phyloP scores from a whole-genome alignment of 2,329 filamentous ascomycete species.

The Trichoderma koningii region DNA sequence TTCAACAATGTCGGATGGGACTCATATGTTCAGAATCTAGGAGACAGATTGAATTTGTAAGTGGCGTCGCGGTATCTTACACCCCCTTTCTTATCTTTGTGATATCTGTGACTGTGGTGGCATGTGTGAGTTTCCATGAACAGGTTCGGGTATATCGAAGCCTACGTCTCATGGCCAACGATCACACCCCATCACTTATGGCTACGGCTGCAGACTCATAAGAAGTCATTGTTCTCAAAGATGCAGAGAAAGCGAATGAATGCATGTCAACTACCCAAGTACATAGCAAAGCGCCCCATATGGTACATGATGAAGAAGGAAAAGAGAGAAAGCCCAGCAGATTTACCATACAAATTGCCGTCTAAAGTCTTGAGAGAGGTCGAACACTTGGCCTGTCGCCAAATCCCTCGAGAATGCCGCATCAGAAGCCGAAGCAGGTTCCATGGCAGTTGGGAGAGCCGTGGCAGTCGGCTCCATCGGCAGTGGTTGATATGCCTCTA shows the following conservation, averaged over 20 bases:
- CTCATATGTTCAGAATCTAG: slow-evolving; percentile 16
- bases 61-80: not conserved
- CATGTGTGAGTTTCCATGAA: not conserved
- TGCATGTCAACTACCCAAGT: not conserved
- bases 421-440: not conserved
- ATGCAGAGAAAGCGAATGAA: not conserved
- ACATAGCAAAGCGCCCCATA: not conserved
- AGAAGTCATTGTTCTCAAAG: not conserved
- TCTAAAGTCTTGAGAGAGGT: slow-evolving; percentile 22
- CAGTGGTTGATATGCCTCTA: slow-evolving; percentile 3
- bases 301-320: not conserved
- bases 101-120: not conserved
- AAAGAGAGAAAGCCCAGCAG: not conserved
- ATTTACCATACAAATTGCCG: slow-evolving; percentile 21
- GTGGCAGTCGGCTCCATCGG: slow-evolving; percentile 7
- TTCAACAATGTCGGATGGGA: slow-evolving; percentile 23
- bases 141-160: not conserved
- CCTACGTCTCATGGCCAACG: not conserved
- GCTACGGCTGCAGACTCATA: not conserved
- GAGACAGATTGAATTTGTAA: slow-evolving; percentile 19
- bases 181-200: not conserved
- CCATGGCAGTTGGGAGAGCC: slow-evolving; percentile 7
- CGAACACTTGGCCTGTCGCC: slow-evolving; percentile 2
- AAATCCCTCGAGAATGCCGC: not conserved
- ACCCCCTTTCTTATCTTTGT: not conserved